Evolutionary conservation across 306 rosid species (phyloP).

Genomic region (Lupinus albus): DNA sequence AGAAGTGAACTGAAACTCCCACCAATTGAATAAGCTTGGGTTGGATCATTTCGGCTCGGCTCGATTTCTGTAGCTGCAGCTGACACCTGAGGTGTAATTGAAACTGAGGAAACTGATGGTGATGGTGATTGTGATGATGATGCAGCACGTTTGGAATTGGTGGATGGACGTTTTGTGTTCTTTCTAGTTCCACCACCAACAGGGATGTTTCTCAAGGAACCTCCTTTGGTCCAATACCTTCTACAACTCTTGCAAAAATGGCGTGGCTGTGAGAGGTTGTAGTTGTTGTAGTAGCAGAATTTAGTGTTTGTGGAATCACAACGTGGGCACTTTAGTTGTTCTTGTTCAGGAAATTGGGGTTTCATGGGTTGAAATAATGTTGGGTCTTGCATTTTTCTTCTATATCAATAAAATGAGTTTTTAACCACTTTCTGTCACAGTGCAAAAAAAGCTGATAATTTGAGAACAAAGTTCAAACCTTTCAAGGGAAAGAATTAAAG

Average conservation of each 20-base stretch:
- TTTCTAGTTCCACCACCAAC: slow-evolving; percentile 89
- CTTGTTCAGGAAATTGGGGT: slow-evolving; percentile 86
- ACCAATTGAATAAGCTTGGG: slow-evolving; percentile 38
- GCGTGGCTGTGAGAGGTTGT: slow-evolving; percentile 96
- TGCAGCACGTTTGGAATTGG: slow-evolving; percentile 46
- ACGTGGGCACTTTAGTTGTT: slow-evolving; percentile 83
- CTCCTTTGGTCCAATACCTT: slow-evolving; percentile 97
- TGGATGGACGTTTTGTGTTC: slow-evolving; percentile 59
- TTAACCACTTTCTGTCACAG: neutral
- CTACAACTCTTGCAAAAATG: slow-evolving; percentile 92
- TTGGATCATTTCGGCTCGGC: slow-evolving; percentile 30
- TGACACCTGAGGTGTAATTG: slow-evolving; percentile 39
- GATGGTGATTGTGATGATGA: slow-evolving; percentile 22
- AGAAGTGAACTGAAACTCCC: slow-evolving; percentile 80
- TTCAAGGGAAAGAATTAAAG: slow-evolving; percentile 5
- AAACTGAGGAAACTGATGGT: slow-evolving; percentile 45
- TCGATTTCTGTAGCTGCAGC: slow-evolving; percentile 39
- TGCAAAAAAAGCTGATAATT: slow-evolving; percentile 16
- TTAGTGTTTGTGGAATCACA: slow-evolving; percentile 89
- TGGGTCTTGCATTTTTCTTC: slow-evolving; percentile 67
- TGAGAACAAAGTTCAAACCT: slow-evolving; percentile 1
- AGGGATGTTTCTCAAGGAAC: slow-evolving; percentile 84
- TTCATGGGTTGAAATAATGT: slow-evolving; percentile 50
- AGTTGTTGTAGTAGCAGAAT: slow-evolving; percentile 95
- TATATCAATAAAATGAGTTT: neutral